These are phyloP conservation scores for Parachaetomium inaequale DNA, from an alignment of 495 filamentous ascomycete species.

Conservation along the genomic window DNA sequence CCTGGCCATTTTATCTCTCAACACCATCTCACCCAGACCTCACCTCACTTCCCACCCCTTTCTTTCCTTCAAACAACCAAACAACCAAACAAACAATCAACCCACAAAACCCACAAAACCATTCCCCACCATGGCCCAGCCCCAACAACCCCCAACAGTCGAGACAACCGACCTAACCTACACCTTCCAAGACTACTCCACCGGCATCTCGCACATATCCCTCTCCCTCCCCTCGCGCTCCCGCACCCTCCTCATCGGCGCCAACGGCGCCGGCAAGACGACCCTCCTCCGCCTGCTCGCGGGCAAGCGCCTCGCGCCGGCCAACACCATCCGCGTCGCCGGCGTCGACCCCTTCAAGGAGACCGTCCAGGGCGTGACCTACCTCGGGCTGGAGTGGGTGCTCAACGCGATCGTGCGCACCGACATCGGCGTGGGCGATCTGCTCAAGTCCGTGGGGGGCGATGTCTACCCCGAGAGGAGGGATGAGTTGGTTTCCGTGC, in stretches of 20 bases:
- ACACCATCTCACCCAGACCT: background rate
- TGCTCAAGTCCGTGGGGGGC: conserved; percentile 82
- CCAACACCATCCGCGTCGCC: conserved; percentile 64
- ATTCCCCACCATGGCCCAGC: conserved; percentile 2
- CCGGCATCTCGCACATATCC: conserved; percentile 65
- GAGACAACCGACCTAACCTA: conserved; percentile 74
- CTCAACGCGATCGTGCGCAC: conserved; percentile 95
- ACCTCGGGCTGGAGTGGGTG: conserved; percentile 97
- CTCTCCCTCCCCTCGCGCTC: conserved; percentile 76
- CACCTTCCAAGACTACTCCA: conserved; percentile 76
- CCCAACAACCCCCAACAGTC: conserved; percentile 39
- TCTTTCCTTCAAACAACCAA: background rate
- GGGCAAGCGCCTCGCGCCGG: conserved; percentile 89
- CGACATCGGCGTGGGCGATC: conserved; percentile 85
- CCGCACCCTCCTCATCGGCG: conserved; percentile 89
- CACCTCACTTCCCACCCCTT: background rate
- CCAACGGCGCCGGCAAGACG: conserved; percentile 97
- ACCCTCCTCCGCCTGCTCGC: conserved; percentile 81
- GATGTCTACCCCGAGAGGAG: conserved; percentile 73
- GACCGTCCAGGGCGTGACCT: conserved; percentile 86
- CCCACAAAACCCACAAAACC: background rate
- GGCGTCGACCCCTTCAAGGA: conserved; percentile 89
- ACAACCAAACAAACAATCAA: background rate
- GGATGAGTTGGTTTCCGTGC: conserved; percentile 79
- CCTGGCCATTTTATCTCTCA: background rate